Conservation (phyloP, 2,329 filamentous ascomycete species). For the Proliferodiscus dingleyae region DNA sequence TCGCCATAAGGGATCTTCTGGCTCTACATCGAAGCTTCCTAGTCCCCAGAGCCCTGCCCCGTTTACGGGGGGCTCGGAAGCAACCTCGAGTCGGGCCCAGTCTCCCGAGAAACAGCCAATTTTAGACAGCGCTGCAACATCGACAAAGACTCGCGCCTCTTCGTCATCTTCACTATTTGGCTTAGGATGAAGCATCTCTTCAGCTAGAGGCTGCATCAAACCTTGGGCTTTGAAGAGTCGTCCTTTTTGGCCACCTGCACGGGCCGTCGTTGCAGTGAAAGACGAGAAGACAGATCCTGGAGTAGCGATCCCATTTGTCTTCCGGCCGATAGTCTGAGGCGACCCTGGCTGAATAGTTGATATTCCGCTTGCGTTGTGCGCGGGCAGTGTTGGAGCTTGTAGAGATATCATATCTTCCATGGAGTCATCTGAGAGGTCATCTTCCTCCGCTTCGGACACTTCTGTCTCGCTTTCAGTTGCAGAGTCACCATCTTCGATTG, state of each 20-base stretch:
- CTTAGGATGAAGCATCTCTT: conserved; percentile 79
- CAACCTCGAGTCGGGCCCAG: conserved; percentile 82
- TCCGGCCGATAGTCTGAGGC: conserved; percentile 62
- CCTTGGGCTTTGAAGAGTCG: conserved; percentile 83
- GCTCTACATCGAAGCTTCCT: conserved; percentile 60
- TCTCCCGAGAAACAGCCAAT: conserved; percentile 97
- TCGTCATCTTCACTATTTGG: conserved; percentile 76
- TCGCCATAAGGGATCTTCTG: conserved; percentile 65
- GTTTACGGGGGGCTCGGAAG: conserved; percentile 66
- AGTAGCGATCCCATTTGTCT: conserved; percentile 70
- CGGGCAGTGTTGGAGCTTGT: conserved; percentile 69
- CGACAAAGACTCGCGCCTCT: conserved; percentile 83
- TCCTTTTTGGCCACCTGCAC: conserved; percentile 65
- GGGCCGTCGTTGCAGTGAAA: conserved; percentile 78
- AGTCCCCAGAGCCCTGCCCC: conserved; percentile 64
- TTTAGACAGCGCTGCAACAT: conserved; percentile 77
- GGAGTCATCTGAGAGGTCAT: conserved; percentile 81
- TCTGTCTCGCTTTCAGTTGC: conserved; percentile 59
- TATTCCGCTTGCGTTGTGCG: conserved; percentile 72
- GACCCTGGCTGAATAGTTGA: conserved; percentile 78
- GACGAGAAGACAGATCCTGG: conserved; percentile 87
- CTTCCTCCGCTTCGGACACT: conserved; percentile 53
- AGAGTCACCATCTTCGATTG: conserved; percentile 52
- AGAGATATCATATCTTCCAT: conserved; percentile 92
- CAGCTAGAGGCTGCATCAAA: conserved; percentile 64